Evolutionary conservation across 2,329 filamentous ascomycete species (phyloP).

Genomic region (Hymenoscyphus infarciens): DNA sequence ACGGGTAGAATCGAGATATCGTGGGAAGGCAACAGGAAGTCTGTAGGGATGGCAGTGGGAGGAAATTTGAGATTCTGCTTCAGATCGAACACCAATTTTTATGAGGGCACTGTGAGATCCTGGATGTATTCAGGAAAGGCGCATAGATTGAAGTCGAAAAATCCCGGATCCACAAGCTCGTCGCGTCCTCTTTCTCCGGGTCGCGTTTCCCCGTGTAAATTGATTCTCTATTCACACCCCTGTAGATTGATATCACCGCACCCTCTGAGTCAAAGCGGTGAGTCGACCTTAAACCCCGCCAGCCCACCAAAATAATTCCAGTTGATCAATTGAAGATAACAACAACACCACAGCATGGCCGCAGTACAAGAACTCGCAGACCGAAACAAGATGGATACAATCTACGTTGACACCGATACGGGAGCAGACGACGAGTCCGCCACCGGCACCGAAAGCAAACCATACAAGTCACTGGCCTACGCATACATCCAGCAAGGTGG

Average conservation of each 20-base stretch:
- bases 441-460: constrained; percentile 66
- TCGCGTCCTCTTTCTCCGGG: neutral
- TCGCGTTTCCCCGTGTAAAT: constrained; percentile 27
- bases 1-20: neutral
- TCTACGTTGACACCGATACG: constrained; percentile 78
- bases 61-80: neutral
- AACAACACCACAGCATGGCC: constrained; percentile 28
- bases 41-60: neutral
- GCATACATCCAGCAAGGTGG: constrained; percentile 68
- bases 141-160: neutral
- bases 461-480: constrained; percentile 77
- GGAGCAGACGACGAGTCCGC: constrained; percentile 67
- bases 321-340: constrained; percentile 21
- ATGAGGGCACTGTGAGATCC: neutral
- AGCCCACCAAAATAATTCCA: constrained; percentile 12
- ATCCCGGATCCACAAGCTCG: neutral
- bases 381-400: constrained; percentile 46
- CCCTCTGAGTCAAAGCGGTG: constrained; percentile 19
- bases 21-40: neutral
- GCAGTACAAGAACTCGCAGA: constrained; percentile 48
- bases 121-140: neutral
- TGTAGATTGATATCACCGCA: neutral
- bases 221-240: constrained; percentile 17
- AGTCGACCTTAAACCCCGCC: constrained; percentile 20
- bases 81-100: neutral